Percentiles rank a stretch among this genome's conserved stretches.
These are phyloP conservation scores for Scalesia atractyloides DNA, from an alignment of 129 eudicot species.

Conservation along the genomic window DNA sequence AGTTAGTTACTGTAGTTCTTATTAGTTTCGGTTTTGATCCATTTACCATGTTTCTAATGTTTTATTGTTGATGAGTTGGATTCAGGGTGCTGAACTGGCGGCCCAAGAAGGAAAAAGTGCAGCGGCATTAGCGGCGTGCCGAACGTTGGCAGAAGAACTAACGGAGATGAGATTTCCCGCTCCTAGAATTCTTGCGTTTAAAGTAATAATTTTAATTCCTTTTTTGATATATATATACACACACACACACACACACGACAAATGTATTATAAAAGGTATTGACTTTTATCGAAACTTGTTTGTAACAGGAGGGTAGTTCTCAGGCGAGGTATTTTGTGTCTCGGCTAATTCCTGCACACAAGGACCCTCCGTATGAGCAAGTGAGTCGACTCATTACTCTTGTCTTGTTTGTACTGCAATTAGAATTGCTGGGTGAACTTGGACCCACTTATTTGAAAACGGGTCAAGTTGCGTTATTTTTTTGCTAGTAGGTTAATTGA, in stretches of 20 bases:
- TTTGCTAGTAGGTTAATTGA: neutral
- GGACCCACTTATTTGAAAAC: neutral
- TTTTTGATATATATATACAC: neutral
- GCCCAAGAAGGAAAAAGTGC: conserved; percentile 92
- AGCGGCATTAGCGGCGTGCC: conserved; percentile 96
- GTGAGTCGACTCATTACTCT: conserved; percentile 36
- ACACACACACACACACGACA: no score
- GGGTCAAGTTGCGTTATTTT: conserved; percentile 4
- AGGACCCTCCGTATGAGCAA: conserved; percentile 97
- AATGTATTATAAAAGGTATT: neutral
- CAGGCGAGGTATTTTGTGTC: conserved; percentile 96
- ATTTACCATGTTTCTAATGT: conserved; percentile 2
- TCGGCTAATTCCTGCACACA: conserved; percentile 93
- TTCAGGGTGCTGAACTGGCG: conserved; percentile 94
- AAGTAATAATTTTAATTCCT: conserved; percentile 40
- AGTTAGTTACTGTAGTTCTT: conserved; percentile 29
- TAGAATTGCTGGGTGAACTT: neutral
- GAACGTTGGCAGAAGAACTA: conserved; percentile 97
- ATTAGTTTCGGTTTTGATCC: neutral
- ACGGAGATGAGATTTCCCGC: conserved; percentile 93
- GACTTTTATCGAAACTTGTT: conserved; percentile 6
- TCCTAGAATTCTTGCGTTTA: conserved; percentile 94
- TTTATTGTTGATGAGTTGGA: conserved; percentile 18
- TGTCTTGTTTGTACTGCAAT: neutral
- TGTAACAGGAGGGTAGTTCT: conserved; percentile 93